A percentile compares a stretch with the other conserved stretches of the same genome.
Conservation (phyloP, 495 filamentous ascomycete species). For the Cercophora scortea region DNA sequence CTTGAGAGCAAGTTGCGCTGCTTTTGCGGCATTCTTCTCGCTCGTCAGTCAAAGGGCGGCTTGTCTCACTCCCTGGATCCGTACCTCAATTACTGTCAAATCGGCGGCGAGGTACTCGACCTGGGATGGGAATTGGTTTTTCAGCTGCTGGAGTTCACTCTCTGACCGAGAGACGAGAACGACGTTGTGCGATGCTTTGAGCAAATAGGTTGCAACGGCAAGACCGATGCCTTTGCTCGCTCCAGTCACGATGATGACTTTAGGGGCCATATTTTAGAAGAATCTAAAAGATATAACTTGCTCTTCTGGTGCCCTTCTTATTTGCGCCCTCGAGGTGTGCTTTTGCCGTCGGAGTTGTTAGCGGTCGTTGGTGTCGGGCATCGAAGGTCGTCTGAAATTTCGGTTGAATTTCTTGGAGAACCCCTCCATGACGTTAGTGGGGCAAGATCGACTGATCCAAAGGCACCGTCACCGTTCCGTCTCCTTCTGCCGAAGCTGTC, state of each 20-base stretch:
- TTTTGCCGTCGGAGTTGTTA: too few relatives aligned
- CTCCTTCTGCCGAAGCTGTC: too few relatives aligned
- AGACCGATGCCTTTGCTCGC: constrained; percentile 72
- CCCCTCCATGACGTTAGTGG: too few relatives aligned
- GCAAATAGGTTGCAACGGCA: constrained; percentile 65
- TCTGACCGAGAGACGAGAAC: constrained; percentile 68
- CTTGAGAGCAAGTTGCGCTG: constrained; percentile 53
- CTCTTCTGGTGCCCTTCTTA: too few relatives aligned
- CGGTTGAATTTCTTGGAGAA: too few relatives aligned
- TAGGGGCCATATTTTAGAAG: constrained; percentile 27
- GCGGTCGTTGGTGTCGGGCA: too few relatives aligned
- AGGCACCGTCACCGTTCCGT: too few relatives aligned
- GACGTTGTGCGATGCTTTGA: constrained; percentile 60
- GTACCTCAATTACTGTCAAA: constrained; percentile 53
- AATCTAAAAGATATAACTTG: neutral
- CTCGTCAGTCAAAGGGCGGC: neutral
- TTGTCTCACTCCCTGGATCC: constrained; percentile 2
- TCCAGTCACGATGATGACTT: constrained; percentile 64
- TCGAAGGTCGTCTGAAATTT: too few relatives aligned
- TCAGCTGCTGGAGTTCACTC: constrained; percentile 57
- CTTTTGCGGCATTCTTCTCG: constrained; percentile 45
- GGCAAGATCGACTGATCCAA: too few relatives aligned
- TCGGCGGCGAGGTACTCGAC: constrained; percentile 73
- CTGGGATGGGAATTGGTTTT: constrained; percentile 53
- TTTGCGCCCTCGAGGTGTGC: too few relatives aligned